Conservation (phyloP, 108 stramenopile species). For the Epipyxis sp. region DNA sequence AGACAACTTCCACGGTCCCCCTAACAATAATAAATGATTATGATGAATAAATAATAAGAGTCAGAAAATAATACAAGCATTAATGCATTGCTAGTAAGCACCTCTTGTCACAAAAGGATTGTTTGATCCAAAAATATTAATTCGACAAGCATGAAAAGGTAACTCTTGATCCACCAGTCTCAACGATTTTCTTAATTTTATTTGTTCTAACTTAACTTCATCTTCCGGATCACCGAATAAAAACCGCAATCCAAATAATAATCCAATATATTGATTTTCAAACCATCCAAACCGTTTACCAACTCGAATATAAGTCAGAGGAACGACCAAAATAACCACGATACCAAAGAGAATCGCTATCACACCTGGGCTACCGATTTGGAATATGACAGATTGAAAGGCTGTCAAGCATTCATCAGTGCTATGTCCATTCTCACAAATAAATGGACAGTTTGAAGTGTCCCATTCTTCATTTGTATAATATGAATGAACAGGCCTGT, state of each 20-base stretch:
- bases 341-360: not conserved
- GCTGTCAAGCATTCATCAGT: constrained; percentile 1
- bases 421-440: not conserved
- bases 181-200: not conserved
- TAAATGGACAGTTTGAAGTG: not conserved
- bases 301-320: not conserved
- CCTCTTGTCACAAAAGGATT: constrained; percentile 2
- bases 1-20: constrained; percentile 16
- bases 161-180: constrained; percentile 21
- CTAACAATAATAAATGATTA: not conserved
- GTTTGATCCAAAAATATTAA: constrained; percentile 20
- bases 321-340: not conserved
- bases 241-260: not conserved
- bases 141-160: constrained; percentile 18
- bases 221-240: not conserved
- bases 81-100: too few relatives aligned
- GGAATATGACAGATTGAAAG: not conserved
- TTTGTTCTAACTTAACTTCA: not conserved
- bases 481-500: not conserved
- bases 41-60: too few relatives aligned
- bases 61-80: too few relatives aligned
- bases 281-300: not conserved
- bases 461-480: not conserved
- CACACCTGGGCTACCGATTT: not conserved
- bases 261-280: not conserved